Conservation (phyloP, 306 rosid species). For the Castanospermum australe region DNA sequence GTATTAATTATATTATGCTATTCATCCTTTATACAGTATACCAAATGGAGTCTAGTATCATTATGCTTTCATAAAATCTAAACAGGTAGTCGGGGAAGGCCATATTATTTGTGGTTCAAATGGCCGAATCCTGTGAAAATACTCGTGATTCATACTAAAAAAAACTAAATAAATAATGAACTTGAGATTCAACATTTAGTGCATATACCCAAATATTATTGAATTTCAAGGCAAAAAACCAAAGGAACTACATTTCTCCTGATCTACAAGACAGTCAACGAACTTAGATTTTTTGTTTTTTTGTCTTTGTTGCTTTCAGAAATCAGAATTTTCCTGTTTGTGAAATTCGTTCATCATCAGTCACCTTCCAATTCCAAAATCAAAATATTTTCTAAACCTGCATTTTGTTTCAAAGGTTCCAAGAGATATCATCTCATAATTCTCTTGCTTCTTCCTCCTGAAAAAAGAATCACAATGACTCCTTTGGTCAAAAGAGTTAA, state of each 20-base stretch:
- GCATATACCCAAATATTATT: not conserved
- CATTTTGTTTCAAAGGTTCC: not conserved
- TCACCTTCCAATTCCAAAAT: not conserved
- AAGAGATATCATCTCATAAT: not conserved
- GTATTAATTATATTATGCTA: no score
- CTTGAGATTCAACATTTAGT: not conserved
- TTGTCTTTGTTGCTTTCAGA: not conserved
- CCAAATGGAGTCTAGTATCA: no score
- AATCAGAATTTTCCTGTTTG: not conserved
- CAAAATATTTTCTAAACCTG: not conserved
- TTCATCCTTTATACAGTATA: no score
- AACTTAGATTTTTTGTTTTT: no score
- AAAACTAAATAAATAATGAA: no score
- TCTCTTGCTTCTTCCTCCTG: not conserved
- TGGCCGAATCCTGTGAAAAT: no score
- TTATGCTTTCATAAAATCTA: not conserved
- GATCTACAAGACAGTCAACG: not conserved
- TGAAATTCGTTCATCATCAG: not conserved
- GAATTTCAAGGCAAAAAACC: not conserved
- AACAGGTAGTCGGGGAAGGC: no score
- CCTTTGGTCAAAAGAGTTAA: not conserved
- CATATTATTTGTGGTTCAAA: no score
- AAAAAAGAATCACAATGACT: not conserved
- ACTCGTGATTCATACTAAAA: no score
- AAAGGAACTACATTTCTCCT: not conserved